Conservation (phyloP, 805 yeast genomes). For the Saccharomyces eubayanus region DNA sequence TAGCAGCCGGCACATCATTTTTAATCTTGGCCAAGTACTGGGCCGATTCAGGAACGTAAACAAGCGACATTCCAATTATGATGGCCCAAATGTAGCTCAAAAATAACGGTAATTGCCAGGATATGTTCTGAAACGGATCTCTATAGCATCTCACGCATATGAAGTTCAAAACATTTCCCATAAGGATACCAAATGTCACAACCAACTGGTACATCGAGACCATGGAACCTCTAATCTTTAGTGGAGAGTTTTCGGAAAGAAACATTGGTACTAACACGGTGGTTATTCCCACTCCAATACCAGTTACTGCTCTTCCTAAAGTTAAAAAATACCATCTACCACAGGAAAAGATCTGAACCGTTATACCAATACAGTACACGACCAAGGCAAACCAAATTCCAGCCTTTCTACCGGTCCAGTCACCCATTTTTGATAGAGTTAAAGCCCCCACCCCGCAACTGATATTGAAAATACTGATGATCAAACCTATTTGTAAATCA, state of each 20-base stretch:
- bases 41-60: constrained; percentile 62
- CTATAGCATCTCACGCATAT: constrained; percentile 36
- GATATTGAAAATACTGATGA: constrained; percentile 51
- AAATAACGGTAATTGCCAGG: constrained; percentile 65
- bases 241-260: constrained; percentile 60
- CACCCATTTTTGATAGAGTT: constrained; percentile 49
- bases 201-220: constrained; percentile 56
- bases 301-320: constrained; percentile 60
- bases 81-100: constrained; percentile 35
- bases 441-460: constrained; percentile 69
- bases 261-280: constrained; percentile 69
- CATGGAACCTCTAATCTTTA: constrained; percentile 56
- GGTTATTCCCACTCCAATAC: constrained; percentile 65
- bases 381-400: constrained; percentile 49
- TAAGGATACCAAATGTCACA: constrained; percentile 57
- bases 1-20: constrained; percentile 45
- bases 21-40: constrained; percentile 45
- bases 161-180: constrained; percentile 57
- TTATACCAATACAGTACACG: constrained; percentile 50
- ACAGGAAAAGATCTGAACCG: constrained; percentile 43
- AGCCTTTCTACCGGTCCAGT: constrained; percentile 50
- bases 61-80: constrained; percentile 51
- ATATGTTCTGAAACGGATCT: constrained; percentile 35
- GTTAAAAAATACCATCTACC: constrained; percentile 53
- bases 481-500: constrained; percentile 40